These are phyloP conservation scores for Syncephalastrum racemosum DNA, from an alignment of 371 early-diverging fungal species.

Conservation along the genomic window DNA sequence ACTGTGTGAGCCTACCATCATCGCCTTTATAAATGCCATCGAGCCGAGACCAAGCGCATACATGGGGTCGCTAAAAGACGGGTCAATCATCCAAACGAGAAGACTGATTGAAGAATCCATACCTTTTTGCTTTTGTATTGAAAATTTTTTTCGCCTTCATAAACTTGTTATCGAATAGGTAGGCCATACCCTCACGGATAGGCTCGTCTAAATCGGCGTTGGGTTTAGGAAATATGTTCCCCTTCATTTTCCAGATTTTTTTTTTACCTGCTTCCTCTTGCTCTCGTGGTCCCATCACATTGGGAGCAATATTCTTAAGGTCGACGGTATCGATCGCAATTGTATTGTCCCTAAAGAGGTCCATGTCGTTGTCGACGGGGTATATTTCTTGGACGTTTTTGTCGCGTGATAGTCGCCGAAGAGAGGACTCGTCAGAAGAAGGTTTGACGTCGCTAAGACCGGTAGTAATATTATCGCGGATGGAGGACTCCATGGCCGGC, in stretches of 20 bases:
- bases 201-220: constrained; percentile 29
- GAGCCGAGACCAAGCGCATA: constrained; percentile 35
- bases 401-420: no score
- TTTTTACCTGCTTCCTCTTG: constrained; percentile 47
- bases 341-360: constrained; percentile 7
- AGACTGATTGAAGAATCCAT: not conserved
- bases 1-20: constrained; percentile 25
- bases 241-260: not conserved
- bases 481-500: constrained; percentile 18
- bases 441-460: no score
- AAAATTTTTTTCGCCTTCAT: constrained; percentile 35
- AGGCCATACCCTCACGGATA: constrained; percentile 38
- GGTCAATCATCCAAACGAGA: not conserved
- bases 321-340: constrained; percentile 11
- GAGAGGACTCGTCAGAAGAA: no score
- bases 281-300: constrained; percentile 44
- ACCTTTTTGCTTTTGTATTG: constrained; percentile 20
- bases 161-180: constrained; percentile 51
- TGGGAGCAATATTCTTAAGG: constrained; percentile 26
- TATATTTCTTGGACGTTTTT: not conserved
- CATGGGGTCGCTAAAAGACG: constrained; percentile 29
- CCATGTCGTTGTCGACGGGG: not conserved
- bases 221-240: not conserved
- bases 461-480: constrained; percentile 10
- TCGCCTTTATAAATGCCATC: constrained; percentile 21